phyloP scores from a whole-genome alignment of 2,329 filamentous ascomycete species.

The Talaromyces marneffei region DNA sequence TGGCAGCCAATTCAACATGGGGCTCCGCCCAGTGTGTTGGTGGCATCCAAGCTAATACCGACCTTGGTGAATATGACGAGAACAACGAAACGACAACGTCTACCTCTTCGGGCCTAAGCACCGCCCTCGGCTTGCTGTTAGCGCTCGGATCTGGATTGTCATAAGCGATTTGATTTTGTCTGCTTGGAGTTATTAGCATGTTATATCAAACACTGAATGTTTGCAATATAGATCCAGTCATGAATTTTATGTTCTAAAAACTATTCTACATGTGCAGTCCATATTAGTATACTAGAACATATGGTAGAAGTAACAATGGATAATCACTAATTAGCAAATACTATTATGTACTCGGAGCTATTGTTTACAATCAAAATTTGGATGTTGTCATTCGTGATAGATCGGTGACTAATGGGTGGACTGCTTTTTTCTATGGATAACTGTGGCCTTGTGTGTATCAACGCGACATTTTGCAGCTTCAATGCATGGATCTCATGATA shows the following conservation, averaged over 20 bases:
- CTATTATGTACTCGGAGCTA: not conserved
- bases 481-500: not conserved
- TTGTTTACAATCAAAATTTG: not conserved
- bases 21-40: not conserved
- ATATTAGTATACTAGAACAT: not conserved
- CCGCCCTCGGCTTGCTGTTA: not conserved
- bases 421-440: not conserved
- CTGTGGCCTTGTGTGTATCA: not conserved
- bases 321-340: not conserved
- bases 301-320: not conserved
- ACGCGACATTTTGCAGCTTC: not conserved
- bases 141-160: not conserved
- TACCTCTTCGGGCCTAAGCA: not conserved
- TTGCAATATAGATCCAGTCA: not conserved
- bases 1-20: slow-evolving; percentile 26
- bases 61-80: not conserved
- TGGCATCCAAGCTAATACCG: not conserved
- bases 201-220: not conserved
- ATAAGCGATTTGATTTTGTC: not conserved
- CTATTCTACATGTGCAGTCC: not conserved
- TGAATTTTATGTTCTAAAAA: not conserved
- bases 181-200: not conserved
- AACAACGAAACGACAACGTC: not conserved
- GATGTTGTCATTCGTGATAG: not conserved
- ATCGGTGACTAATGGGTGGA: not conserved